Evolutionary conservation across 169 alveolate species (phyloP), one percentile per base, ranked within the genome.

Genomic region (Besnoitia besnoiti): DNA sequence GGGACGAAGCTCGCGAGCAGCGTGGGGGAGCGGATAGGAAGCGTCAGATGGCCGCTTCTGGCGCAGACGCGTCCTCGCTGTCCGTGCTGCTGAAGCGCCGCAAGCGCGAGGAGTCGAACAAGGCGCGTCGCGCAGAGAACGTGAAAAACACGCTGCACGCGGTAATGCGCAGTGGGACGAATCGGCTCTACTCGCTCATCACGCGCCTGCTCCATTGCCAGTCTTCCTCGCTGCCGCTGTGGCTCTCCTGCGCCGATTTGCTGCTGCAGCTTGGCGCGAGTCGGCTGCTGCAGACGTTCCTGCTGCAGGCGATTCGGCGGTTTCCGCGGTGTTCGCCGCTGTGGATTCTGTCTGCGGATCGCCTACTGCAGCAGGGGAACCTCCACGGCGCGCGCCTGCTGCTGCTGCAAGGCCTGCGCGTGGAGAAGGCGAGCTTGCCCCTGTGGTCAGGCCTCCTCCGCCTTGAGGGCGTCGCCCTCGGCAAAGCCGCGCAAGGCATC

Each of bases 201-300:
- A 35, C 14, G 37, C 85, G 92, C 10, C 27, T 89, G 76, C 92
- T 89, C 44, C 85, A 73, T 27, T 30, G 88, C 21, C 85, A 89
- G 44, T 51, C 77, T 7, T 21, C 46, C 12, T 46, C 50, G 14
- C 42, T 44, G 12, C 40, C 77, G n/a, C 59, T 89, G 35, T 89
- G 87, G 85, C 62, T 33, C 55, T 19, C 62, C 46, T 89, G 33
- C 85, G n/a, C 42, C 14, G 92, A 89, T 46, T 27, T 89, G 67
- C 88, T 89, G 77, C 88, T 89, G 55, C 92, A 89, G 92, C 75
- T 89, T 16, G 92, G 92, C 39, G 88, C 88, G 46, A 49, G 85
- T 21, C 61, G 85, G 7, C 75, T 39, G 35, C 87, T 89, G 49
- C 87, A 62, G 88, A 39, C 47, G 87, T 77, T 62, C 35, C 75